Base-by-base conservation (phyloP, 306 rosid genomes). In the Prunus salicina region DNA sequence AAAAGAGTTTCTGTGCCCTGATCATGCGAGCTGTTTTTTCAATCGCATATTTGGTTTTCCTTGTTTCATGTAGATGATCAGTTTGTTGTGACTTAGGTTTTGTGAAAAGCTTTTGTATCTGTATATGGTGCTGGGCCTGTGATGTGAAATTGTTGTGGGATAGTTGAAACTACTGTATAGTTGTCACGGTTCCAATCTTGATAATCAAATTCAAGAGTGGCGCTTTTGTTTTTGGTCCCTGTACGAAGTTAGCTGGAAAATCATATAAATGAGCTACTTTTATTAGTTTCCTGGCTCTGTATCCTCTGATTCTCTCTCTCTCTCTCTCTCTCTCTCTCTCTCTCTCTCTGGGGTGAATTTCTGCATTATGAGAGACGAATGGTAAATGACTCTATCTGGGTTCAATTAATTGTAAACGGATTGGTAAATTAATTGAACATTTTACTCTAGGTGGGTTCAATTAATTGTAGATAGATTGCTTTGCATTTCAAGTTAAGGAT, bases 341-440 rank as follows among this genome's bases (percentile, higher is more conserved):
- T 34, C 7, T 34, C 9, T 38, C 43, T 38, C 0, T 34, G 43
- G n/a, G 69, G 61, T 32, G 67, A 65, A 72, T 55, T 43, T 80
- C 52, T 50, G 68, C 57, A 30, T 57, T 64, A 13, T 69, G 55
- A n/a, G 62, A 24, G 25, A 60, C 24, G 2, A 67, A 68, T 62
- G 30, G 80, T 68, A 47, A 77, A 69, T 74, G 75, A 25, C 18
- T 64, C 66, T 72, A 71, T 58, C 47, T 50, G 43, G 30, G 55
- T 69, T 20, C 62, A 30, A 68, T 61, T 64, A 60, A 50, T 69
- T 57, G 28, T 76, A 73, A 65, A 64, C 47, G 41, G 81, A n/a
- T 53, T 51, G 38, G 80, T 68, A 47, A 77, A 69, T 74, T 82
- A 68, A 73, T 67, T 74, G 58, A 77, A 73, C 81, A 73, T 67